phyloP scores from a whole-genome alignment of 2,329 filamentous ascomycete genomes.

The Arthroderma sp. region DNA sequence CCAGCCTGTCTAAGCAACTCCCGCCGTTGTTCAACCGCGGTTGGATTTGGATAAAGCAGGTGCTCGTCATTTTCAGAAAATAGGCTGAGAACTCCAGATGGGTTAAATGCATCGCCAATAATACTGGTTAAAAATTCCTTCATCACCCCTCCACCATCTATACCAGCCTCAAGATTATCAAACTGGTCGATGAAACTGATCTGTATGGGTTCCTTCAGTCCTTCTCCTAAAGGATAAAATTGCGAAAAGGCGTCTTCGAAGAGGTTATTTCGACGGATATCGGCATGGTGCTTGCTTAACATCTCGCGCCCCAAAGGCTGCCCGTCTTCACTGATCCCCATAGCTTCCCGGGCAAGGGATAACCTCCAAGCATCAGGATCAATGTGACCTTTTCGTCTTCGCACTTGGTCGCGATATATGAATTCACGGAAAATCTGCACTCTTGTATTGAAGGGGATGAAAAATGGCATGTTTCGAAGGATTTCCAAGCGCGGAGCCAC shows the following conservation, averaged over 20 bases:
- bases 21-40: conserved; percentile 55
- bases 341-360: conserved; percentile 36
- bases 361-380: conserved; percentile 67
- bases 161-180: conserved; percentile 73
- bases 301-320: conserved; percentile 27
- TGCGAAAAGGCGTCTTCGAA: conserved; percentile 77
- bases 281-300: conserved; percentile 54
- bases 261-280: conserved; percentile 62
- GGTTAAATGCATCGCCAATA: conserved; percentile 68
- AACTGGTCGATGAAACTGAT: conserved; percentile 95
- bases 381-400: conserved; percentile 52
- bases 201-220: conserved; percentile 85
- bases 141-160: conserved; percentile 91
- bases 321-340: conserved; percentile 28
- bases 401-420: conserved; percentile 66
- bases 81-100: conserved; percentile 44
- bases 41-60: conserved; percentile 77
- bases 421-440: conserved; percentile 92
- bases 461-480: conserved; percentile 89
- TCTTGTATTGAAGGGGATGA: conserved; percentile 81
- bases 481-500: conserved; percentile 82
- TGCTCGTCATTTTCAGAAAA: conserved; percentile 80
- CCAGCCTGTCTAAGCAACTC: conserved; percentile 43
- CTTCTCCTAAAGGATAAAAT: conserved; percentile 69
- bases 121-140: conserved; percentile 92